Conservation (phyloP, 2,329 filamentous ascomycete genomes). For the Aspergillus felis region DNA sequence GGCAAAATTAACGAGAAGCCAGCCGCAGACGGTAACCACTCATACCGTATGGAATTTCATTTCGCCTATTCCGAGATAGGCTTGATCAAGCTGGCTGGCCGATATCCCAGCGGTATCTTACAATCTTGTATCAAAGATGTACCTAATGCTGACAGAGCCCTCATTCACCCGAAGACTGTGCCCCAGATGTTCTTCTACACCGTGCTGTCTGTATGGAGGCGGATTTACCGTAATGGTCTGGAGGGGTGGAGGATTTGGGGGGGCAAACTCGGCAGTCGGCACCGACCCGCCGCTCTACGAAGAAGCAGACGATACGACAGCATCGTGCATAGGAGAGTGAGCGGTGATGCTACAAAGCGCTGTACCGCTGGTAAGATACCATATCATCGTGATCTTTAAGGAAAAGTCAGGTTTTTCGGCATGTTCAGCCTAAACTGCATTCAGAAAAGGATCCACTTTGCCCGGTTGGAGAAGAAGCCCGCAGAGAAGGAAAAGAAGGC, state of each 20-base stretch:
- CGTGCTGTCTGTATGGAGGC: not conserved
- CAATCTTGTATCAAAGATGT: not conserved
- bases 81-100: not conserved
- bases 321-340: not conserved
- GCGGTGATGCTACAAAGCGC: not conserved
- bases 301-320: not conserved
- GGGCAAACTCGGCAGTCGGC: not conserved
- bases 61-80: not conserved
- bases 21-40: constrained; percentile 17
- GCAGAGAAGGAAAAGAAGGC: constrained; percentile 7
- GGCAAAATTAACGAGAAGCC: constrained; percentile 19
- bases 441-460: constrained; percentile 6
- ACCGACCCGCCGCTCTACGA: not conserved
- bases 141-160: not conserved
- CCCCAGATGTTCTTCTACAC: not conserved
- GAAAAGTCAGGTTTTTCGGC: constrained; percentile 17
- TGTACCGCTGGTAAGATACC: constrained; percentile 9
- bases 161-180: not conserved
- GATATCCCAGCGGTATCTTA: not conserved
- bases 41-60: not conserved
- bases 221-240: not conserved
- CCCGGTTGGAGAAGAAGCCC: constrained; percentile 10
- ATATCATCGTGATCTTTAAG: constrained; percentile 13
- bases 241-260: not conserved
- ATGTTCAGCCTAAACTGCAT: constrained; percentile 9